A percentile compares a stretch with the other conserved stretches of the same genome.
phyloP scores from a whole-genome alignment of 768 basidiomycete species.

The Vishniacozyma victoriae region DNA sequence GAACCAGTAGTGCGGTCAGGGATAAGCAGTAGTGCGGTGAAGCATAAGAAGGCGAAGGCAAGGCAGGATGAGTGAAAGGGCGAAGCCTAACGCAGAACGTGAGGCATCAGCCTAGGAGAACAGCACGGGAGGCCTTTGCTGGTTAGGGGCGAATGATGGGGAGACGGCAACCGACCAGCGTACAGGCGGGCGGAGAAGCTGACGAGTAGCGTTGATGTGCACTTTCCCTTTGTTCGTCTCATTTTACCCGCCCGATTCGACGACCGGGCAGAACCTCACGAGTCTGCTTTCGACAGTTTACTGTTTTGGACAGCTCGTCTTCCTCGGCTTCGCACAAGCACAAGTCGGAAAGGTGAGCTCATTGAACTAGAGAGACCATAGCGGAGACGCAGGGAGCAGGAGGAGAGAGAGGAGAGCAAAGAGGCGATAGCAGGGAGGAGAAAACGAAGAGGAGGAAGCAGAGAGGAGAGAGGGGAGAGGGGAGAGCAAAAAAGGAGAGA shows the following conservation, averaged over 20 bases:
- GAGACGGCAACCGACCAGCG: background rate
- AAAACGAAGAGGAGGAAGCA: background rate
- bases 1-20: too few species aligned
- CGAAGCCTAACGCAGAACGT: too few species aligned
- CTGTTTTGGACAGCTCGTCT: conserved; percentile 62
- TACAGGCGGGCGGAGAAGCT: background rate
- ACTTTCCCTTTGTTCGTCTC: conserved; percentile 75
- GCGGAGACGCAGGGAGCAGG: too few species aligned
- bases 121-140: background rate
- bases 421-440: too few species aligned
- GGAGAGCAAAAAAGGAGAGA: background rate
- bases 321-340: conserved; percentile 64
- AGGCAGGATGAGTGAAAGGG: too few species aligned
- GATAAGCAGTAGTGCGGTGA: too few species aligned
- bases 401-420: too few species aligned
- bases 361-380: too few species aligned
- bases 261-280: conserved; percentile 57
- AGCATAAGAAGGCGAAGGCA: too few species aligned
- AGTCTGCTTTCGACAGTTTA: conserved; percentile 62
- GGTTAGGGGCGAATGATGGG: background rate
- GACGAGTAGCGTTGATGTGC: conserved; percentile 68
- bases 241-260: conserved; percentile 56
- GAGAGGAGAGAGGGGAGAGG: background rate
- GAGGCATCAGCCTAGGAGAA: background rate
- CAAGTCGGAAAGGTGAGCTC: conserved; percentile 27